Evolutionary conservation across 2,329 filamentous ascomycete genomes (phyloP).

Genomic region (Ophiostoma montium): DNA sequence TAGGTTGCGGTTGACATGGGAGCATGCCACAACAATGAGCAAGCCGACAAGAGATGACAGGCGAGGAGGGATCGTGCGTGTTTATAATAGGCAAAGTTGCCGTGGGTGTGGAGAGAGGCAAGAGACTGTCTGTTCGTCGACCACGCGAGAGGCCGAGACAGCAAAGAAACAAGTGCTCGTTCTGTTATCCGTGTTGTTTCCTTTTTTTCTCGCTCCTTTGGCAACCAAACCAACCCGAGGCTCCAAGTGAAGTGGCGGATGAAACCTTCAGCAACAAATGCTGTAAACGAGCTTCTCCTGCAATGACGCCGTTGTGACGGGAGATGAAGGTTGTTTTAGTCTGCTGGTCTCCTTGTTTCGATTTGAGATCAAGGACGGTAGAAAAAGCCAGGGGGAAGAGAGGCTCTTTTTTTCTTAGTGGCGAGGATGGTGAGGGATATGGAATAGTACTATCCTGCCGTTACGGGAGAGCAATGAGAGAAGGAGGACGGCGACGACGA

Average conservation of each 20-base stretch:
- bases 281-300: neutral
- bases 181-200: neutral
- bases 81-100: neutral
- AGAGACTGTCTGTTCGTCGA: neutral
- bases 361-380: slow-evolving; percentile 4
- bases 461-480: neutral
- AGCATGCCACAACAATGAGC: slow-evolving; percentile 26
- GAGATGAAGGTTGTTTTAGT: neutral
- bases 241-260: neutral
- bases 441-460: neutral
- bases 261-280: neutral
- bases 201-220: too few relatives aligned
- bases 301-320: neutral
- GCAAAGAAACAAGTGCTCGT: neutral
- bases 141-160: neutral
- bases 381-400: neutral
- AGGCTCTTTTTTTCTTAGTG: slow-evolving; percentile 1
- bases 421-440: neutral
- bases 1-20: slow-evolving; percentile 50
- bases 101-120: neutral
- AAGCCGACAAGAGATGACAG: neutral
- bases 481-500: neutral
- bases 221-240: neutral
- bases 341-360: slow-evolving; percentile 6
- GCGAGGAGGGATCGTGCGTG: neutral